Base-by-base conservation (phyloP, 345 rosid species). In the Eutrema heterophyllum region DNA sequence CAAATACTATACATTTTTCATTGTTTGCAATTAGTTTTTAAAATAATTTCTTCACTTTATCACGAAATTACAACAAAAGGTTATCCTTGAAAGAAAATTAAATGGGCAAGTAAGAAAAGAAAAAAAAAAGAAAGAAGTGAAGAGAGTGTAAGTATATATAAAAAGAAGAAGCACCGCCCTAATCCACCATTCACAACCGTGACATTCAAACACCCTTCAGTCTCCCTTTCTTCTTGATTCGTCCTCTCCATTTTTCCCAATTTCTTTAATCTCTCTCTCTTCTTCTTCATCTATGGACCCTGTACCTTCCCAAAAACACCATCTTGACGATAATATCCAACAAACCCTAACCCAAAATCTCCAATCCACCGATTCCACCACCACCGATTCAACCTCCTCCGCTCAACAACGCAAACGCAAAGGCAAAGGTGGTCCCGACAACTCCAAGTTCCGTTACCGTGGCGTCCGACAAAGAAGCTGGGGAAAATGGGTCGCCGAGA, bases 401-500 rank as follows among this genome's bases (percentile, higher is more conserved):
- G 44, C 61, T 60, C 55, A 53, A 16, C 61, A 50, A 46, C 80
- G 79, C 72, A 86, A 78, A 72, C 78, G 82, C 50, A 84, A 83
- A 62, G 92, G 92, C 54, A 86, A 83, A 77, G 92, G 90, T 7
- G 92, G 92, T 4, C 92, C 92, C 0, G 92, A 86, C 41, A 88
- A 88, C 67, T 73, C 81, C 53, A 88, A 86, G 83, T 88, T 86
- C 54, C 76, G 87, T 52, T 88, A 86, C 77, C 78, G 89, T 56
- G 92, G 92, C 6, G 92, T 88, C 1, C 56, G 92, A 57, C 92
- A 88, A 70, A 68, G 92, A 53, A 86, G 90, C 76, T 88, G 92
- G 92, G 92, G 92, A 0, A 88, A 88, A 75, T 88, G 92, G 92
- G 92, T 88, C 1, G 92, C 90, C 11, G 92, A 88, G 88, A 88